Evolutionary conservation across 768 basidiomycete species (phyloP).

Genomic region (Paxillus ammoniavirescens): DNA sequence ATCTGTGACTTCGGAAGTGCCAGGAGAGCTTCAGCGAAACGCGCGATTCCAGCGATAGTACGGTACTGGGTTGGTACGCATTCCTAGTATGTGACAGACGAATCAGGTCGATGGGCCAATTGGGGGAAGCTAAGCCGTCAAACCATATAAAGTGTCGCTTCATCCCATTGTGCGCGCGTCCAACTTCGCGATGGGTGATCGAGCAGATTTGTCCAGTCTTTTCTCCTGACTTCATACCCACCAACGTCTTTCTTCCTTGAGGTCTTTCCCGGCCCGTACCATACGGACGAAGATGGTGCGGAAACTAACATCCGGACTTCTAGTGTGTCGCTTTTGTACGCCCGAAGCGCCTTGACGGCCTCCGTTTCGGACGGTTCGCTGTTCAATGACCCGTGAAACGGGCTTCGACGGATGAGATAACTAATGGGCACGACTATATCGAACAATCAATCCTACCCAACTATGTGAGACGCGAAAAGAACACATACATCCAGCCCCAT

Average conservation of each 20-base stretch:
- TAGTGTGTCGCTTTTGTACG: conserved; percentile 41
- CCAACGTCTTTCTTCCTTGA: conserved; percentile 37
- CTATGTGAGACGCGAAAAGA: not conserved
- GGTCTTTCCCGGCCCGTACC: conserved; percentile 34
- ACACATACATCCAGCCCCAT: conserved; percentile 50
- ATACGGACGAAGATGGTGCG: conserved; percentile 37
- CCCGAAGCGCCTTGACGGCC: conserved; percentile 60
- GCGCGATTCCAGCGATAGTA: conserved; percentile 46
- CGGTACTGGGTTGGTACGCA: conserved; percentile 60
- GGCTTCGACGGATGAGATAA: conserved; percentile 44
- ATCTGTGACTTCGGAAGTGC: conserved; percentile 4
- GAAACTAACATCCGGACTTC: conserved; percentile 64
- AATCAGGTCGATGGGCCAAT: conserved; percentile 1
- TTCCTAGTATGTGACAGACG: conserved; percentile 46
- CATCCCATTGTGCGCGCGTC: conserved; percentile 56
- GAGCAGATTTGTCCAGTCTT: conserved; percentile 36
- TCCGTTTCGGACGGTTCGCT: conserved; percentile 38
- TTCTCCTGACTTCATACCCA: conserved; percentile 66
- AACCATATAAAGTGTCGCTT: conserved; percentile 67
- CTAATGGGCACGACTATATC: conserved; percentile 58
- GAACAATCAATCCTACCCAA: conserved; percentile 11
- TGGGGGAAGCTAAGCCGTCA: conserved; percentile 18
- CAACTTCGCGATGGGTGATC: conserved; percentile 24
- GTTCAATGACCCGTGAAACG: conserved; percentile 21
- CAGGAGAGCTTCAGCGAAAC: conserved; percentile 43